phyloP scores from a whole-genome alignment of 1,284 basidiomycete species.

The Leccinum subfulvum region DNA sequence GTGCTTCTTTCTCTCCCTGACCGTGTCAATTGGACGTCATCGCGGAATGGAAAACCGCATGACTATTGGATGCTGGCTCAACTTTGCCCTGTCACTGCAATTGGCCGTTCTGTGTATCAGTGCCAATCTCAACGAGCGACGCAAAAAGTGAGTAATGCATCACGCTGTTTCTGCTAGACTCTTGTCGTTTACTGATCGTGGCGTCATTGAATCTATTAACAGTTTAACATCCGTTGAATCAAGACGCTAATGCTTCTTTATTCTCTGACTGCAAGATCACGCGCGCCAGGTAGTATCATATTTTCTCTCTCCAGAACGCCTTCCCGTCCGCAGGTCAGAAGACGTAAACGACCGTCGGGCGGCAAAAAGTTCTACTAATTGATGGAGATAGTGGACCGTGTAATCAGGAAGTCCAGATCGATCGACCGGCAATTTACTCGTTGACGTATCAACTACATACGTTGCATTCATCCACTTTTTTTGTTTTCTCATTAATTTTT shows the following conservation, averaged over 20 bases:
- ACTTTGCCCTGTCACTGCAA: not conserved
- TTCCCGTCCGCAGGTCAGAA: slow-evolving; percentile 7
- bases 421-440: not conserved
- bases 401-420: not conserved
- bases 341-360: slow-evolving; percentile 20
- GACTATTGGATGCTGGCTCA: not conserved
- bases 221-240: slow-evolving; percentile 7
- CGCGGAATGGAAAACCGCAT: slow-evolving; percentile 21
- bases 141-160: slow-evolving; percentile 22
- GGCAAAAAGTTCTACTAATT: slow-evolving; percentile 7
- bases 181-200: slow-evolving; percentile 2
- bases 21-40: slow-evolving; percentile 4
- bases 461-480: slow-evolving; percentile 3
- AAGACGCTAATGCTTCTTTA: not conserved
- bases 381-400: not conserved
- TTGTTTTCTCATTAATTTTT: slow-evolving; percentile 4
- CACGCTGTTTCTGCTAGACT: not conserved
- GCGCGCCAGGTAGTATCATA: not conserved
- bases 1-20: slow-evolving; percentile 27
- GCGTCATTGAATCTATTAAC: slow-evolving; percentile 16
- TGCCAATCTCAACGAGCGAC: slow-evolving; percentile 9
- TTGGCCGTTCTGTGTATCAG: not conserved
- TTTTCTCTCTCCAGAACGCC: slow-evolving; percentile 6
- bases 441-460: slow-evolving; percentile 4
- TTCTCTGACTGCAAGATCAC: slow-evolving; percentile 2